These are phyloP conservation scores for Taphrina communis DNA, from an alignment of 1,139 yeast species.

Conservation along the genomic window DNA sequence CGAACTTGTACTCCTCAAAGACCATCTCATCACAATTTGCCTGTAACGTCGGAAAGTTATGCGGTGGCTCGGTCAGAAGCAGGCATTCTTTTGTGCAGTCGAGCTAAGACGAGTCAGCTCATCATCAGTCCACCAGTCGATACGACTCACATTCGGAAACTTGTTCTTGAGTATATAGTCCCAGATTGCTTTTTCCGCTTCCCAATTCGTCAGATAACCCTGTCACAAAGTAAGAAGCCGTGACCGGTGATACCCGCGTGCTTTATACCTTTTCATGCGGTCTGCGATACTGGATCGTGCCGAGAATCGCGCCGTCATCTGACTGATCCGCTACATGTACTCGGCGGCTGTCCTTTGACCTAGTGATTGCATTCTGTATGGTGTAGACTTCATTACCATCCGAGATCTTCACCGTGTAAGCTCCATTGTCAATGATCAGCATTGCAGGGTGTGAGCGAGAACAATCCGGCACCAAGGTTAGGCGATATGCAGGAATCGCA, in stretches of 20 bases:
- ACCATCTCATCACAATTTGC: constrained; percentile 88
- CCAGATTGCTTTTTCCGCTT: constrained; percentile 90
- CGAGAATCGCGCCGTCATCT: constrained; percentile 68
- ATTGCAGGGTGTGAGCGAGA: constrained; percentile 1
- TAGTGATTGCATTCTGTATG: constrained; percentile 70
- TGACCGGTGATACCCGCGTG: no score
- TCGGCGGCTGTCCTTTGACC: constrained; percentile 72
- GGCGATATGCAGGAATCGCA: no score
- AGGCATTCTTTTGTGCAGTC: constrained; percentile 54
- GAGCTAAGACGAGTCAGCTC: neutral
- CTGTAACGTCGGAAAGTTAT: constrained; percentile 80
- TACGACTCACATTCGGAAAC: constrained; percentile 48
- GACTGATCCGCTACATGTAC: constrained; percentile 76
- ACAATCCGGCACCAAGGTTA: no score
- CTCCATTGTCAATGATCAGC: constrained; percentile 80
- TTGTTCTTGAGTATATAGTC: constrained; percentile 54
- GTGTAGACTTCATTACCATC: constrained; percentile 53
- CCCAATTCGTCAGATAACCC: constrained; percentile 92
- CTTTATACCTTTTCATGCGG: constrained; percentile 69
- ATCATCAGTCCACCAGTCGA: no score
- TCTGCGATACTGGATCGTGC: constrained; percentile 75
- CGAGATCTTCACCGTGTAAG: constrained; percentile 82
- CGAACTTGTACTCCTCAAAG: constrained; percentile 90
- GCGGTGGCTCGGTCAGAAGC: constrained; percentile 76
- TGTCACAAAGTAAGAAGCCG: constrained; percentile 9